Conservation (phyloP, 805 yeast genomes). For the Kodamaea nitidulidarum region DNA sequence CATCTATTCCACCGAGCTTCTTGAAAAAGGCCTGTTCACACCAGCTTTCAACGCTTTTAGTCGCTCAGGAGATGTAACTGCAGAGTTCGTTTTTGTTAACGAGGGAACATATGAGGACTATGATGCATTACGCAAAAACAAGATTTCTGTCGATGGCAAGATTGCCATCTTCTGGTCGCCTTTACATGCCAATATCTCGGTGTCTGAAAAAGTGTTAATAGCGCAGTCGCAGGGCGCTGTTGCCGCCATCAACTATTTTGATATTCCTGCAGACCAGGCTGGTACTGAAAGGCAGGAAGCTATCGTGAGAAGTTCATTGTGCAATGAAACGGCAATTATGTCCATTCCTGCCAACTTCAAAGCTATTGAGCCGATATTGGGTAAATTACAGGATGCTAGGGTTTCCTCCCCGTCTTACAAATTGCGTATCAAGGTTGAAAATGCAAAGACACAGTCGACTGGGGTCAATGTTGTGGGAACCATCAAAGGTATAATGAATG, state of each 20-base stretch:
- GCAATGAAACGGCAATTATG: slow-evolving; percentile 16
- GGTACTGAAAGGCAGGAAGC: slow-evolving; percentile 7
- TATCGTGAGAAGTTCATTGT: slow-evolving; percentile 6
- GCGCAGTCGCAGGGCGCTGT: slow-evolving; percentile 24
- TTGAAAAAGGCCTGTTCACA: slow-evolving; percentile 23
- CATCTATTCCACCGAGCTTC: slow-evolving; percentile 24
- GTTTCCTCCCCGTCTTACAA: slow-evolving; percentile 15
- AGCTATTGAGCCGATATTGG: slow-evolving; percentile 23
- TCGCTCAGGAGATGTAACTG: slow-evolving; percentile 20
- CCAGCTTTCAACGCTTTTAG: slow-evolving; percentile 32
- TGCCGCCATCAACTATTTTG: slow-evolving; percentile 23
- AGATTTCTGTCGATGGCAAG: slow-evolving; percentile 19
- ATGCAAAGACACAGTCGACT: slow-evolving; percentile 9
- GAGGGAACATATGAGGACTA: slow-evolving; percentile 31
- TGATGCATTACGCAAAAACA: slow-evolving; percentile 15
- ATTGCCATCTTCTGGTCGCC: slow-evolving; percentile 25
- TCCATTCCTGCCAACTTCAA: slow-evolving; percentile 27
- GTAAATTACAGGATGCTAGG: slow-evolving; percentile 12
- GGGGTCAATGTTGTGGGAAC: slow-evolving; percentile 31
- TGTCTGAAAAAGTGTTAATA: slow-evolving; percentile 22
- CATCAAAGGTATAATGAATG: slow-evolving; percentile 35
- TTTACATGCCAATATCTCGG: slow-evolving; percentile 12
- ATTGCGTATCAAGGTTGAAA: slow-evolving; percentile 13
- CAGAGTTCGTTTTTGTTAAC: slow-evolving; percentile 27
- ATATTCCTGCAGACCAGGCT: slow-evolving; percentile 6